phyloP scores from a whole-genome alignment of 768 basidiomycete species.

The Mycena maculata region DNA sequence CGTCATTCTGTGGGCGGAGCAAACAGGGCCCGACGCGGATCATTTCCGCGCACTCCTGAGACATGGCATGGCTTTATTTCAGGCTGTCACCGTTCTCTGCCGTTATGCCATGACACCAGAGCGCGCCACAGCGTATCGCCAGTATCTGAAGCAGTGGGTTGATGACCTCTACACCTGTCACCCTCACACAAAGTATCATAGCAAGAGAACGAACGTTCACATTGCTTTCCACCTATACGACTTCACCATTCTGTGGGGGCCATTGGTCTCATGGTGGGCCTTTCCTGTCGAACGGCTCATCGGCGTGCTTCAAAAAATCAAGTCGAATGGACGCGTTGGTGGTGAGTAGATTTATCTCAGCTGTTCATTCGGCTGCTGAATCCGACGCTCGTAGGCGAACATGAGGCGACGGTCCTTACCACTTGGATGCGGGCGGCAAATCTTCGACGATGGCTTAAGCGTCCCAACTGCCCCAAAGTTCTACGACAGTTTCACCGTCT shows the following conservation, averaged over 20 bases:
- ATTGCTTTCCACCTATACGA: constrained; percentile 46
- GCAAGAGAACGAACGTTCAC: constrained; percentile 21
- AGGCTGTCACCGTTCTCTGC: constrained; percentile 40
- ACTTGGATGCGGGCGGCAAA: constrained; percentile 20
- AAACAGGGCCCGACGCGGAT: constrained; percentile 2
- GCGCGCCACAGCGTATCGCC: constrained; percentile 24
- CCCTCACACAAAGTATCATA: constrained; percentile 34
- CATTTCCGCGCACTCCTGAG: constrained; percentile 33
- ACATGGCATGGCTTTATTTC: constrained; percentile 42
- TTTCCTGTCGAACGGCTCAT: constrained; percentile 53
- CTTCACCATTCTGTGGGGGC: constrained; percentile 48
- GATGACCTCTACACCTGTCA: constrained; percentile 35
- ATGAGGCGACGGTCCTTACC: constrained; percentile 18
- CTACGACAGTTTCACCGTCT: constrained; percentile 11
- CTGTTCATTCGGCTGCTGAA: background rate
- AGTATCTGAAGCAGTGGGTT: constrained; percentile 40
- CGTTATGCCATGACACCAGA: constrained; percentile 16
- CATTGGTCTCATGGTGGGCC: constrained; percentile 51
- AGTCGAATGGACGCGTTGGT: constrained; percentile 46
- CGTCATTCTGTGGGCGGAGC: constrained; percentile 44
- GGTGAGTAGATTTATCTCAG: background rate
- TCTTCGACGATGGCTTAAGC: constrained; percentile 33
- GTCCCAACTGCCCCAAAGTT: constrained; percentile 31
- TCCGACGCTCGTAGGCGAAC: constrained; percentile 3
- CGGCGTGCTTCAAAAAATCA: constrained; percentile 47